These are phyloP conservation scores for Ascosphaera apis DNA, from an alignment of 2,329 filamentous ascomycete species.

Conservation along the genomic window DNA sequence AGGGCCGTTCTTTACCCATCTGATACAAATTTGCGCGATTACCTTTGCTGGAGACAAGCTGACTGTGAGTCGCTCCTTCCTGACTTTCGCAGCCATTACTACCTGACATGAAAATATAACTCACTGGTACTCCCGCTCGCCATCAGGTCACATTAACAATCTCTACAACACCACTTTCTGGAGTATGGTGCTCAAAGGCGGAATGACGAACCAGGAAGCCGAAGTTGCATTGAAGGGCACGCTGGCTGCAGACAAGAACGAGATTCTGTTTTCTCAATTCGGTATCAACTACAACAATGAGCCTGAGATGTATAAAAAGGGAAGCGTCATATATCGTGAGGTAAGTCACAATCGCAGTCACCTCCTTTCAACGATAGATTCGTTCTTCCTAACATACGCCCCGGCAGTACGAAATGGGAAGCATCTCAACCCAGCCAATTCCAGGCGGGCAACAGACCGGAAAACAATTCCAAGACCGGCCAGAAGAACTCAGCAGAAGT, in stretches of 20 bases:
- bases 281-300: slow-evolving; percentile 97
- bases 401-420: slow-evolving; percentile 27
- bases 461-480: slow-evolving; percentile 7
- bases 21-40: slow-evolving; percentile 63
- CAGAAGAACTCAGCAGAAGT: slow-evolving; percentile 44
- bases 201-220: slow-evolving; percentile 52
- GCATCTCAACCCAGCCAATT: slow-evolving; percentile 40
- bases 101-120: neutral
- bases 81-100: neutral
- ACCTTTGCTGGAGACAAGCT: slow-evolving; percentile 90
- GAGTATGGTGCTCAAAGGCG: slow-evolving; percentile 58
- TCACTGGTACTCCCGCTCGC: neutral
- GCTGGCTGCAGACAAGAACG: slow-evolving; percentile 71
- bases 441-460: slow-evolving; percentile 2
- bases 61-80: slow-evolving; percentile 44
- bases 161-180: slow-evolving; percentile 97
- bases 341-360: slow-evolving; percentile 25
- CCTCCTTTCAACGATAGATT: too few relatives aligned
- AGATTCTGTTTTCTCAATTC: slow-evolving; percentile 76
- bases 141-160: slow-evolving; percentile 85
- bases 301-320: slow-evolving; percentile 76
- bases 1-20: slow-evolving; percentile 77
- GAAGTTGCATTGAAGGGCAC: slow-evolving; percentile 71
- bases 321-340: slow-evolving; percentile 70
- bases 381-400: neutral